Conservation (phyloP, 2,329 filamentous ascomycete genomes). For the Pestalotiopsis sp. region DNA sequence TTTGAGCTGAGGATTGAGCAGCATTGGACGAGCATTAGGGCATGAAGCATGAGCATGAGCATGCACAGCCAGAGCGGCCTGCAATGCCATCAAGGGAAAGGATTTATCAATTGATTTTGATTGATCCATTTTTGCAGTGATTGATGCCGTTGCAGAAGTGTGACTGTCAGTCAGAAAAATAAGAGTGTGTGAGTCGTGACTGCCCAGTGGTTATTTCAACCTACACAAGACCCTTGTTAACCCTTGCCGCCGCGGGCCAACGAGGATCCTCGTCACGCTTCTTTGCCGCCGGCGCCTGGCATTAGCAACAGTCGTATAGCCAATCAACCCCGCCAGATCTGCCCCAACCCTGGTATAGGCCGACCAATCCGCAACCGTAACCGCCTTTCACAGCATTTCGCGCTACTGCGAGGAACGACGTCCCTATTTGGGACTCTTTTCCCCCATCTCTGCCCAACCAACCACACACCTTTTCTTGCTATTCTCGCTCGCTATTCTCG, state of each 20-base stretch:
- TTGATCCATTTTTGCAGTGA: no score
- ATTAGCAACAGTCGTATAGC: conserved; percentile 27
- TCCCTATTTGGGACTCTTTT: conserved; percentile 27
- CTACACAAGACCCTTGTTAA: background rate
- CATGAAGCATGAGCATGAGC: no score
- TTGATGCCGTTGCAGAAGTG: no score
- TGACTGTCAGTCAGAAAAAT: no score
- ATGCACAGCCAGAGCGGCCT: no score
- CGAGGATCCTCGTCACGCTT: conserved; percentile 14
- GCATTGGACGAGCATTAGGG: background rate
- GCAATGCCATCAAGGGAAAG: no score
- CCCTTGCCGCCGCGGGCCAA: conserved; percentile 10
- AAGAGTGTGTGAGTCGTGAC: background rate
- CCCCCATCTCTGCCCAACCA: conserved; percentile 33
- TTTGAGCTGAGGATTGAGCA: background rate
- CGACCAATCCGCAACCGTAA: conserved; percentile 39
- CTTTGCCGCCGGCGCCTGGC: conserved; percentile 34
- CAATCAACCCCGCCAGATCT: conserved; percentile 29
- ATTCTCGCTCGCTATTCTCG: conserved; percentile 16
- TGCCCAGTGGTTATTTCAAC: background rate
- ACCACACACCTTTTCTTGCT: conserved; percentile 19
- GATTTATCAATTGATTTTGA: no score
- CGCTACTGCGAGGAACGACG: conserved; percentile 38
- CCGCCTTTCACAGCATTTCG: conserved; percentile 30
- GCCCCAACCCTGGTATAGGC: conserved; percentile 24